Evolutionary conservation across 2,329 filamentous ascomycete genomes (phyloP), one percentile per base, ranked within the genome.

Genomic region (Thelonectria olida): DNA sequence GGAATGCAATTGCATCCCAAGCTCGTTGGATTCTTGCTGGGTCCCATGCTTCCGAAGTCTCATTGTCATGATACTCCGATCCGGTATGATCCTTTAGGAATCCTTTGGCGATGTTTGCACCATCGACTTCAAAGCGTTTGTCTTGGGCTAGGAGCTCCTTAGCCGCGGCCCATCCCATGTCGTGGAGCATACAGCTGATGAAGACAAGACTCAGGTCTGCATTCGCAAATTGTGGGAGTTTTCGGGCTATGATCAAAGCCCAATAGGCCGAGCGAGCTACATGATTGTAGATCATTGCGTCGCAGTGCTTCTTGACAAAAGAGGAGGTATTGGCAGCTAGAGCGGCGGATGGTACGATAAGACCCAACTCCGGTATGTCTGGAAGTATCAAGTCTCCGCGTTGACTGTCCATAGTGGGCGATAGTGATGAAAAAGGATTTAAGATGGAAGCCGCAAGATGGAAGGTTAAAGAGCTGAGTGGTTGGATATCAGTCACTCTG

Each of bases 81-180:
- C 31, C 31, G n/a, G 19, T 7, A 9, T 25, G 28, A 9, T 25
- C 41, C 8, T 36, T 19, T 9, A 63, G 31, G 13, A 66, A 66
- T 3, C 50, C 36, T 2, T 38, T 47, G 8, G 64, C 62, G 12
- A 64, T 54, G 28, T 64, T 61, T 5, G 64, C 64, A 4, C 62
- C 64, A 23, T 66, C 64, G 2, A 66, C 64, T 17, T 66, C 62
- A 25, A 66, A 66, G 5, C 62, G 53, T 8, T 45, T 65, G 15
- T 65, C 62, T 2, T 38, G 12, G 7, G 58, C 58, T 10, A 60
- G 20, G 8, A 63, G 34, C 15, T 45, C 19, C 7, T 54, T 38
- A 2, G 55, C 58, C 12, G 44, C 47, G 10, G 60, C 62, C 64
- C 62, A 65, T 3, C 58, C 62, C 62, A 66, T 55, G 31, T 66